Conservation (phyloP, 1,139 yeast species). For the Petasospora rhodanensis region DNA sequence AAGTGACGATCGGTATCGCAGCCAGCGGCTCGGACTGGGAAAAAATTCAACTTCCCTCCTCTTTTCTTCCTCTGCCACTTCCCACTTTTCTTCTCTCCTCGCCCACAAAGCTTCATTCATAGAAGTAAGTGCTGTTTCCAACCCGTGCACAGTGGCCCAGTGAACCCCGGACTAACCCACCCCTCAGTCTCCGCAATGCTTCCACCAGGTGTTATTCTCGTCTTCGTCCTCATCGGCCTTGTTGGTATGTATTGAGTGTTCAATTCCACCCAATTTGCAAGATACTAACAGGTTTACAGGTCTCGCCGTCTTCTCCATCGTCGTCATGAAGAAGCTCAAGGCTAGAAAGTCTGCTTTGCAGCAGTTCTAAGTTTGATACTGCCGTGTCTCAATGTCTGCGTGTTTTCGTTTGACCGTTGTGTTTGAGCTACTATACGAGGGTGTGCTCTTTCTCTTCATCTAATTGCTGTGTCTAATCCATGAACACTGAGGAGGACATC, state of each 20-base stretch:
- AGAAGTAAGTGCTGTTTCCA: background rate
- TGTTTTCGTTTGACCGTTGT: no score
- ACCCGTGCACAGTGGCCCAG: no score
- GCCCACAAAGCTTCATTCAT: background rate
- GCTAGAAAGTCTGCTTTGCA: constrained; percentile 36
- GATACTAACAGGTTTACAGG: constrained; percentile 10
- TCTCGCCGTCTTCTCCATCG: constrained; percentile 29
- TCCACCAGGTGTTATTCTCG: constrained; percentile 52
- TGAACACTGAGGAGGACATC: no score
- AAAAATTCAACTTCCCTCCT: constrained; percentile 1
- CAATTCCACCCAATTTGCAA: background rate
- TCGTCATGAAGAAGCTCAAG: constrained; percentile 30
- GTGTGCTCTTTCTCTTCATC: no score
- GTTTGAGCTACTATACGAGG: no score
- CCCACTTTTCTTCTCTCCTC: background rate
- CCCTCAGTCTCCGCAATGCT: constrained; percentile 31
- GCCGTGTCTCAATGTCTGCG: no score
- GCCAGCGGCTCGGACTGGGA: background rate
- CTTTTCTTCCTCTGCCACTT: constrained; percentile 1
- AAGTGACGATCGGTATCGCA: no score
- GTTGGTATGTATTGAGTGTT: constrained; percentile 31
- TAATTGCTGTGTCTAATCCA: no score
- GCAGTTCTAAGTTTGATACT: constrained; percentile 30
- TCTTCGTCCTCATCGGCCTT: constrained; percentile 42
- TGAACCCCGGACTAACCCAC: constrained; percentile 2